phyloP scores from a whole-genome alignment of 495 filamentous ascomycete genomes.

The Parathielavia appendiculata region DNA sequence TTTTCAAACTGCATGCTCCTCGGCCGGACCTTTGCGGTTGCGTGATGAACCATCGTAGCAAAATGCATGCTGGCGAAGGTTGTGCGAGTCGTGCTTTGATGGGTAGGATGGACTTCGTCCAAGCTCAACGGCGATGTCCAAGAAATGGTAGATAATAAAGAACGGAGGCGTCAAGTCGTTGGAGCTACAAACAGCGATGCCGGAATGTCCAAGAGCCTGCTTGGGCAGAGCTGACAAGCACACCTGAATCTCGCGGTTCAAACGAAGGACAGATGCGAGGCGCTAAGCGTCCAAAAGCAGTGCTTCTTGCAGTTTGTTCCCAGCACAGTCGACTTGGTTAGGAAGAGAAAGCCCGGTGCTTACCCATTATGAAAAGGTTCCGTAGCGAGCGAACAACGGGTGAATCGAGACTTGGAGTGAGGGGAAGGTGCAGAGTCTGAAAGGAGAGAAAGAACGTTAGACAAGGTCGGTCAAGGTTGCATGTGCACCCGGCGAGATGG shows the following conservation, averaged over 20 bases:
- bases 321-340: conserved; percentile 27
- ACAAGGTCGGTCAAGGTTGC: conserved; percentile 8
- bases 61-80: conserved; percentile 37
- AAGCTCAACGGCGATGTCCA: conserved; percentile 32
- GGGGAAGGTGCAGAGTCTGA: conserved; percentile 31
- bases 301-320: conserved; percentile 30
- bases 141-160: conserved; percentile 34
- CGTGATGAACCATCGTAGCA: conserved; percentile 39
- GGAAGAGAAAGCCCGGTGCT: conserved; percentile 37
- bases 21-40: conserved; percentile 35
- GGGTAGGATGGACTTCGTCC: conserved; percentile 28
- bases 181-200: conserved; percentile 19
- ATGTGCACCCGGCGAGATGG: conserved; percentile 8
- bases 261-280: conserved; percentile 22
- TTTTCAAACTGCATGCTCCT: conserved; percentile 46
- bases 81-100: conserved; percentile 35
- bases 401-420: conserved; percentile 12
- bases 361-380: conserved; percentile 44
- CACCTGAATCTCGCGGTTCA: conserved; percentile 16
- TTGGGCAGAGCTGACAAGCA: not conserved
- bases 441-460: conserved; percentile 25
- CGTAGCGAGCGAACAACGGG: conserved; percentile 15
- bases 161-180: conserved; percentile 24
- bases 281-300: conserved; percentile 17
- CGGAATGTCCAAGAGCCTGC: not conserved